Conservation (phyloP, 2,329 filamentous ascomycete genomes). For the Ambrosiella beaveri region DNA sequence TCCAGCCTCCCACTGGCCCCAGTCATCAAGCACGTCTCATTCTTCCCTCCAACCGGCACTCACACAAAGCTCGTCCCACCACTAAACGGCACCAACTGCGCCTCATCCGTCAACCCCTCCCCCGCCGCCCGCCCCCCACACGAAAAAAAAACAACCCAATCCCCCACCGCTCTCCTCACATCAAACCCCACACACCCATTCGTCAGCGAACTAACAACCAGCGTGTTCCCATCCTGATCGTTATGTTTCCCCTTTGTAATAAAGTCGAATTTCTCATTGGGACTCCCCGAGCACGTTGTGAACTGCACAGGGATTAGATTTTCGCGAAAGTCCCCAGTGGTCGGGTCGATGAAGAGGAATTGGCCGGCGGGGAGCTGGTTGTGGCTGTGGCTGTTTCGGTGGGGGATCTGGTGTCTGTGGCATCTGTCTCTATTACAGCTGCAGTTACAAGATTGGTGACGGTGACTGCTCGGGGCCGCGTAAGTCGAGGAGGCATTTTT, state of each 20-base stretch:
- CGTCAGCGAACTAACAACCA: slow-evolving; percentile 32
- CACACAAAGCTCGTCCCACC: slow-evolving; percentile 26
- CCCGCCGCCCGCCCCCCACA: slow-evolving; percentile 35
- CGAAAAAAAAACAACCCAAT: slow-evolving; percentile 33
- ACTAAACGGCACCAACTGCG: slow-evolving; percentile 32
- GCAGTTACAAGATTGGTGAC: slow-evolving; percentile 4
- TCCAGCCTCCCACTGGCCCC: slow-evolving; percentile 19
- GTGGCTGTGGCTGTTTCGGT: slow-evolving; percentile 2
- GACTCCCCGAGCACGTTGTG: slow-evolving; percentile 26
- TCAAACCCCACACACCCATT: slow-evolving; percentile 37
- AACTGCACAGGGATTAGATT: slow-evolving; percentile 34
- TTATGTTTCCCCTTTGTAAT: slow-evolving; percentile 33
- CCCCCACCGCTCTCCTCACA: slow-evolving; percentile 24
- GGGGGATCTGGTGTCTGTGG: neutral
- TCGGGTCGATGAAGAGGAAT: slow-evolving; percentile 34
- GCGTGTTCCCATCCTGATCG: slow-evolving; percentile 23
- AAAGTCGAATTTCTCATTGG: slow-evolving; percentile 33
- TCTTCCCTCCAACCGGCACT: slow-evolving; percentile 27
- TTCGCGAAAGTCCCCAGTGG: slow-evolving; percentile 35
- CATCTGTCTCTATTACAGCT: neutral
- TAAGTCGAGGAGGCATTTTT: neutral
- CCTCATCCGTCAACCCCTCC: slow-evolving; percentile 28
- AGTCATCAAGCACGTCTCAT: slow-evolving; percentile 26
- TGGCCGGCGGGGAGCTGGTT: slow-evolving; percentile 19
- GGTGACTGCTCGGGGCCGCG: slow-evolving; percentile 2